A percentile compares a stretch with the other conserved stretches of the same genome.
These are phyloP conservation scores for Kazachstania sp. DNA, from an alignment of 1,139 yeast species.

Conservation along the genomic window DNA sequence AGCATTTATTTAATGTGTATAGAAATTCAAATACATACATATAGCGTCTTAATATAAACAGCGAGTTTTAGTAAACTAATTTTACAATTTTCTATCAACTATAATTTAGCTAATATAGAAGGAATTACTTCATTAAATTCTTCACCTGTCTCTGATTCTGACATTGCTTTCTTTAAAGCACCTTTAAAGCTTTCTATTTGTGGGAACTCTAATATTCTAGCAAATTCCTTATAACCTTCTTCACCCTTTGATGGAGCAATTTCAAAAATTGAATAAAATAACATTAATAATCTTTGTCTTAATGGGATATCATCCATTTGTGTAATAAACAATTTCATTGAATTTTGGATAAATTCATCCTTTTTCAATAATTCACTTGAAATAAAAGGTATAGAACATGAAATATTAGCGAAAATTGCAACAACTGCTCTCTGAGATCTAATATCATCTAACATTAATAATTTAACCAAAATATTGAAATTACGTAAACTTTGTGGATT, in stretches of 20 bases:
- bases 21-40: no score
- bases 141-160: conserved; percentile 5
- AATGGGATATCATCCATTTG: conserved; percentile 24
- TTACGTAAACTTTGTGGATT: conserved; percentile 27
- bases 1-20: no score
- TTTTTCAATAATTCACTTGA: conserved; percentile 22
- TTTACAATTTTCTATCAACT: no score
- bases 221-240: conserved; percentile 3
- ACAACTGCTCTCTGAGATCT: conserved; percentile 30
- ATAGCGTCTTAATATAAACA: no score
- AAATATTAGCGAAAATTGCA: conserved; percentile 29
- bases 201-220: background rate
- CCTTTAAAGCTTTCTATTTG: conserved; percentile 1
- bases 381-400: conserved; percentile 26
- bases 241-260: conserved; percentile 10
- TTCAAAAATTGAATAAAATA: conserved; percentile 24
- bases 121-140: conserved; percentile 13
- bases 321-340: conserved; percentile 15
- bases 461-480: conserved; percentile 24
- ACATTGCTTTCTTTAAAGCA: conserved; percentile 8
- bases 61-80: no score
- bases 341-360: conserved; percentile 18
- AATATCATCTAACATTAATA: conserved; percentile 24
- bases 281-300: conserved; percentile 21
- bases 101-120: background rate